Base-by-base conservation (phyloP, 495 filamentous ascomycete species). In the Penicillium daleae region DNA sequence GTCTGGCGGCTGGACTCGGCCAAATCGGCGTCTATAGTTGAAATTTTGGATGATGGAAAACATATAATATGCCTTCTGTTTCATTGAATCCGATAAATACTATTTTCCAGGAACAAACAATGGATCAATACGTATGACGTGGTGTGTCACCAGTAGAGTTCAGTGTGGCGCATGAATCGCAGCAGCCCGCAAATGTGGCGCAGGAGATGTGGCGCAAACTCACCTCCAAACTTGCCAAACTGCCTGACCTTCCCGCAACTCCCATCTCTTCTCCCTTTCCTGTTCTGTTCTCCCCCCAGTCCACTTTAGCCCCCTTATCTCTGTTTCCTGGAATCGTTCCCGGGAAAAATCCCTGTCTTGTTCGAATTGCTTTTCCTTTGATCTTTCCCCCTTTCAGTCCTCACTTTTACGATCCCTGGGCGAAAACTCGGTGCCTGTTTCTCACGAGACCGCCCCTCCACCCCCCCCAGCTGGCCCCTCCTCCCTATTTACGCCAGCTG, bases 371-470 rank as follows among this genome's bases (percentile, higher is more conserved):
- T 31, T 44, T 67, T 55, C 48, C 42, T 40, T 52, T 61, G 57
- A 37, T 49, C 9, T 37, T 57, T 42, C 53, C 37, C 64, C 52
- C 57, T 51, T 56, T 42, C 37, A 24, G 65, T 39, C 58, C 58
- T 63, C 50, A 17, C 59, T 61, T 49, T 55, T 19, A 55, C 56
- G 62, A 57, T 66, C 64, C 51, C 64, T 65, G 62, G 61, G 33
- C 63, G 37, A 48, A 63, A 57, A 57, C 53, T 59, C 61, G 53
- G 60, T 67, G 57, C 52, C 61, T 61, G 48, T 64, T 60, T 66
- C 76, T 76, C 76, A 79, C 77, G 74, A 79, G 77, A 79, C 74
- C 77, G 65, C 71, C 75, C 75, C 73, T 74, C 68, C 67, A n/a
- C 67, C 61, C 51, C 61, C 51, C 68, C 66, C 72, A 70, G 66